Evolutionary conservation across 805 yeast genomes (phyloP).

Genomic region (Torulaspora franciscae): DNA sequence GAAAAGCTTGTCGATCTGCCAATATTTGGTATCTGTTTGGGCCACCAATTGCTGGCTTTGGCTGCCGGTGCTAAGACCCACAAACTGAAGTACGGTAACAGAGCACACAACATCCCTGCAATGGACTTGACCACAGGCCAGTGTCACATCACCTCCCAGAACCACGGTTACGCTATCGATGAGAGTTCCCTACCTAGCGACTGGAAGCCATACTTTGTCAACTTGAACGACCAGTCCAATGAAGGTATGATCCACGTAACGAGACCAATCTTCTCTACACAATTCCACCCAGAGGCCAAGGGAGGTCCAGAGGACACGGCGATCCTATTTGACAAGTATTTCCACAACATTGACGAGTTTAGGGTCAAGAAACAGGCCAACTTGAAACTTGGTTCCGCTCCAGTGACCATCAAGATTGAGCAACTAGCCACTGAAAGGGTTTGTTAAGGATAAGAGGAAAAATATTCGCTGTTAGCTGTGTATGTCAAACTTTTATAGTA

Average conservation of each 20-base stretch:
- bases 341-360: slow-evolving; percentile 60
- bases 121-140: slow-evolving; percentile 83
- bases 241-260: slow-evolving; percentile 93
- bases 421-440: slow-evolving; percentile 34
- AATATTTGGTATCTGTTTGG: slow-evolving; percentile 95
- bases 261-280: slow-evolving; percentile 92
- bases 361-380: slow-evolving; percentile 41
- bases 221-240: slow-evolving; percentile 91
- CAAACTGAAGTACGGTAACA: slow-evolving; percentile 94
- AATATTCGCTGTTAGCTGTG: neutral
- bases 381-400: slow-evolving; percentile 21
- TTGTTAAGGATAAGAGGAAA: slow-evolving; percentile 6
- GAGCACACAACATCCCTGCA: slow-evolving; percentile 98
- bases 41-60: slow-evolving; percentile 92
- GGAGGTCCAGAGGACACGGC: slow-evolving; percentile 97
- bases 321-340: slow-evolving; percentile 85
- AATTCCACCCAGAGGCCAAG: slow-evolving; percentile 98
- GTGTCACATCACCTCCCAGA: slow-evolving; percentile 97
- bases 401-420: slow-evolving; percentile 22
- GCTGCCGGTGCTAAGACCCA: slow-evolving; percentile 92
- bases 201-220: slow-evolving; percentile 84
- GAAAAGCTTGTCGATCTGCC: slow-evolving; percentile 59
- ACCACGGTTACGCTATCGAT: slow-evolving; percentile 98
- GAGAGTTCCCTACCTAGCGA: slow-evolving; percentile 65
- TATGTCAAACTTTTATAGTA: neutral